Evolutionary conservation across 2,329 filamentous ascomycete genomes (phyloP), one percentile per base, ranked within the genome.

Genomic region (Cladophialophora yegresii): DNA sequence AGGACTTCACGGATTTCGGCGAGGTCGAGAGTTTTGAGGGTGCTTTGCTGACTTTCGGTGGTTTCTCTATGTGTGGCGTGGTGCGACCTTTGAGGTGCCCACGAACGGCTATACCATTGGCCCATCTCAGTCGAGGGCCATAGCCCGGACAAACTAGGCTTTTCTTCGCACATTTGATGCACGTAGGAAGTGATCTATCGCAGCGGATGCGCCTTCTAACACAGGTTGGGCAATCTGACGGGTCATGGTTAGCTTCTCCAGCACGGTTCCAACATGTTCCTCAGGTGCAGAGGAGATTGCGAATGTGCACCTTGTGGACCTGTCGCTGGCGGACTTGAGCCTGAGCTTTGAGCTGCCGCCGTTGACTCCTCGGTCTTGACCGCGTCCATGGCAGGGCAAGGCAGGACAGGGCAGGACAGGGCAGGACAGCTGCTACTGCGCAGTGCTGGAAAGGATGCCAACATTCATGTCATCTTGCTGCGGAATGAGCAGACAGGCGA

Each of bases 91-190:
- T 67, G 51, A 72, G 65, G 66, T 67, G 71, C 8, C 72, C 72
- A 26, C 71, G 64, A 43, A 72, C 73, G 36, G 72, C 69, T 4
- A 73, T 67, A 1, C 70, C 72, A 54, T 73, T 65, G 51, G 62
- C 67, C 72, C 72, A 73, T 63, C 67, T 69, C 45, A 72, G 61
- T 40, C 66, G 61, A 13, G 70, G 55, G 3, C 72, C 71, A 58
- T 73, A 73, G 1, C 72, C 72, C 2, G 72, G 72, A 54, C 72
- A 73, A 22, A 64, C 51, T n/a, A 71, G 63, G 36, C 63, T 67
- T 9, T 72, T 72, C n/a, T 70, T 71, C 8, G 59, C 60, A 55
- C 72, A 73, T 64, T 73, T 73, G 16, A 63, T 45, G 58, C 72
- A 73, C 23, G 36, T 55, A 9, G 72, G 72, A 5, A 71, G 61